These are phyloP conservation scores for Hericium erinaceus DNA, from an alignment of 768 basidiomycete genomes.

Conservation along the genomic window DNA sequence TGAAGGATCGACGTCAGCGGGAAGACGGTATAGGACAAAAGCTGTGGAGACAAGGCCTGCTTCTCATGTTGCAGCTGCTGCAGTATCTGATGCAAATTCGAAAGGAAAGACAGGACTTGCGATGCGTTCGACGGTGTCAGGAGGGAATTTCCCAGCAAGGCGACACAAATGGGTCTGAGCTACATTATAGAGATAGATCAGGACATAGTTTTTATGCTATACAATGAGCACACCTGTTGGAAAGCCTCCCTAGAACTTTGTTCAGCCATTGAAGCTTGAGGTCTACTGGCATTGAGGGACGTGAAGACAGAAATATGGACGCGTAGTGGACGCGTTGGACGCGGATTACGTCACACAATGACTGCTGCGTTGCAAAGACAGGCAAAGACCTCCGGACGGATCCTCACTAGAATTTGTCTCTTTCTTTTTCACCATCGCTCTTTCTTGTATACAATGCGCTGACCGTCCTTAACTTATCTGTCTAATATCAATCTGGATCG, in stretches of 20 bases:
- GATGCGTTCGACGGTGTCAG: constrained; percentile 48
- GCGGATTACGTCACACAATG: neutral
- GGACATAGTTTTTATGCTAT: neutral
- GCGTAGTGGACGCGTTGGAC: neutral
- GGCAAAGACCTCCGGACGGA: neutral
- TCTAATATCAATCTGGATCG: neutral
- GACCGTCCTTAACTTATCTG: neutral
- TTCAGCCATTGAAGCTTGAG: constrained; percentile 4
- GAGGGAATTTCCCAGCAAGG: constrained; percentile 62
- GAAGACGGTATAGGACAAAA: constrained; percentile 81
- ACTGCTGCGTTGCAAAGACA: neutral
- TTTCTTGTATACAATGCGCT: neutral
- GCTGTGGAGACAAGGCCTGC: constrained; percentile 37
- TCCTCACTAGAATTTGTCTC: neutral
- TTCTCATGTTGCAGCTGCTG: constrained; percentile 30
- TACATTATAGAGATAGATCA: constrained; percentile 6
- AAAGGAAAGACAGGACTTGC: constrained; percentile 40
- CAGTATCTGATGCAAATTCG: constrained; percentile 41
- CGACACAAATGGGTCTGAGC: constrained; percentile 72
- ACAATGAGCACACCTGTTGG: constrained; percentile 5
- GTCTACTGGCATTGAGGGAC: neutral
- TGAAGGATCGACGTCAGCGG: constrained; percentile 81
- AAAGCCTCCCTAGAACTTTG: constrained; percentile 2
- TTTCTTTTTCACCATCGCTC: neutral
- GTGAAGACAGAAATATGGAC: neutral